Conservation (phyloP, 176 grass and related monocot species). For the barley (Hordeum vulgare) region MorexV3_pseudomolecules_assembly NC_058519.1:535456945-535457444, state of each 20-base stretch:
- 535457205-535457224: constrained; percentile 97
- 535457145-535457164: constrained; percentile 94
- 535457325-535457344: constrained; percentile 90
- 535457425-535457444: neutral
- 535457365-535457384: neutral
- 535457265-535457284: constrained; percentile 86
- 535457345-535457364: neutral
- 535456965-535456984: neutral
- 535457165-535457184: constrained; percentile 87
- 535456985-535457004: neutral
- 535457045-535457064: neutral
- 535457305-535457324: constrained; percentile 83
- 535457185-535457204: constrained; percentile 83
- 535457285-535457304: constrained; percentile 87
- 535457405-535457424: neutral
- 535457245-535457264: constrained; percentile 97
- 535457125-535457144: constrained; percentile 65
- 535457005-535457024: neutral
- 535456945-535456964: too few relatives aligned
- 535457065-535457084: constrained; percentile 12
- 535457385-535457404: neutral
- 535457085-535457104: constrained; percentile 9
- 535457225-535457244: constrained; percentile 86
- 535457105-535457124: constrained; percentile 68
- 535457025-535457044: constrained; percentile 1